These are phyloP conservation scores for Starmerella vaccinii DNA, from an alignment of 805 yeast species.

Conservation along the genomic window DNA sequence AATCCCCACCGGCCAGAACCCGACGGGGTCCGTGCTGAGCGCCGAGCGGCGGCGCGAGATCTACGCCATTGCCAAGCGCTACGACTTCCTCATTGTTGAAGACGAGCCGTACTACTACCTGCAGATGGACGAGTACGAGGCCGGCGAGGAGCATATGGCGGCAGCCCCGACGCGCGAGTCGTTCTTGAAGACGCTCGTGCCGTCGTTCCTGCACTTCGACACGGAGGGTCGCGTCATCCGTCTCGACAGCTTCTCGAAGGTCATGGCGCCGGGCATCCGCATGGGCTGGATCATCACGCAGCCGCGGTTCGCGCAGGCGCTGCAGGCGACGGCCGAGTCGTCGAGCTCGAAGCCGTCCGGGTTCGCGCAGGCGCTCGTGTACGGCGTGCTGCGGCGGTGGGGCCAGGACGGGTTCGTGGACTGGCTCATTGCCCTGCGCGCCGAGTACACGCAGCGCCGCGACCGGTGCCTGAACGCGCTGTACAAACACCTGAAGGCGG, in stretches of 20 bases:
- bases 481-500: conserved; percentile 40
- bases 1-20: conserved; percentile 95
- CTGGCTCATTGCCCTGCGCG: conserved; percentile 68
- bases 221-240: conserved; percentile 80
- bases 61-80: conserved; percentile 69
- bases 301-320: conserved; percentile 47
- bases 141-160: conserved; percentile 26
- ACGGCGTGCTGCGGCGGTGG: conserved; percentile 72
- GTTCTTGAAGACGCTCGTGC: conserved; percentile 58
- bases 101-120: conserved; percentile 97
- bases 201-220: conserved; percentile 66
- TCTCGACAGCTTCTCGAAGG: conserved; percentile 83
- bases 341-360: conserved; percentile 75
- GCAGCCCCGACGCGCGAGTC: conserved; percentile 40
- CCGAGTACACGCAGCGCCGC: conserved; percentile 78
- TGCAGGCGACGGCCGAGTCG: conserved; percentile 65
- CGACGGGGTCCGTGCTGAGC: conserved; percentile 81
- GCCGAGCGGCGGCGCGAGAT: conserved; percentile 66
- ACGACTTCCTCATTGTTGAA: conserved; percentile 78
- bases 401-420: conserved; percentile 81
- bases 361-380: conserved; percentile 60
- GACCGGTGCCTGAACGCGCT: conserved; percentile 69
- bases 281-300: conserved; percentile 84
- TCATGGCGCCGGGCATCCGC: conserved; percentile 82
- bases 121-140: conserved; percentile 70